phyloP scores from a whole-genome alignment of 164 flowering plant species.

The Stephania japonica region DNA sequence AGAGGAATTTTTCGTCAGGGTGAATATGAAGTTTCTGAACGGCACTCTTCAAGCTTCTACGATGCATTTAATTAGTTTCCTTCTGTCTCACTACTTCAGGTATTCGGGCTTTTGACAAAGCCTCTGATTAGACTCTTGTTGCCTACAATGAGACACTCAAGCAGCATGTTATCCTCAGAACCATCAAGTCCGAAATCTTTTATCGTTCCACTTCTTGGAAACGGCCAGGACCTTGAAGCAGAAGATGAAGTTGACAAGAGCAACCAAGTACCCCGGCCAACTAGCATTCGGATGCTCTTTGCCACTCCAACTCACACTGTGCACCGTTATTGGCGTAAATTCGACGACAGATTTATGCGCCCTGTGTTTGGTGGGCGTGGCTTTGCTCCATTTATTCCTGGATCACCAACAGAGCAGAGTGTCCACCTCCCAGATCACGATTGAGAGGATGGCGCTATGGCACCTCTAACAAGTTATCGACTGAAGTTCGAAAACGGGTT shows the following conservation, averaged over 20 bases:
- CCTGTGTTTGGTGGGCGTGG: slow-evolving; percentile 93
- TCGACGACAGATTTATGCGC: slow-evolving; percentile 80
- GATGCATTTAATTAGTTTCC: background rate
- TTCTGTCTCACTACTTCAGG: slow-evolving; percentile 19
- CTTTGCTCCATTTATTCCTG: slow-evolving; percentile 72
- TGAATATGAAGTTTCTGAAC: too few species aligned
- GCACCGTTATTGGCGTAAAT: slow-evolving; percentile 82
- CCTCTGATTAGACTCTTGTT: slow-evolving; percentile 68
- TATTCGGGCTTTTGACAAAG: slow-evolving; percentile 77
- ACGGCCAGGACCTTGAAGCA: slow-evolving; percentile 42
- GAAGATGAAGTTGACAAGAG: slow-evolving; percentile 31
- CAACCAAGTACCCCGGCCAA: slow-evolving; percentile 35
- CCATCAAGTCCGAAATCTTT: slow-evolving; percentile 62
- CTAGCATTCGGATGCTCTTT: slow-evolving; percentile 60
- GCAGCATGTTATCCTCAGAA: slow-evolving; percentile 46
- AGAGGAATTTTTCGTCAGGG: too few species aligned
- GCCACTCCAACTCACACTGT: slow-evolving; percentile 57
- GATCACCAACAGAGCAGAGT: slow-evolving; percentile 65
- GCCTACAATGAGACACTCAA: slow-evolving; percentile 37
- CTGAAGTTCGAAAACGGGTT: background rate
- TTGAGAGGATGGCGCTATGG: slow-evolving; percentile 8
- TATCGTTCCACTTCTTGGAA: slow-evolving; percentile 52
- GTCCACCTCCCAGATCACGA: slow-evolving; percentile 13
- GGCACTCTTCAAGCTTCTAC: too few species aligned
- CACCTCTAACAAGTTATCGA: background rate